phyloP scores from a whole-genome alignment of 2,329 filamentous ascomycete species.

The Tolypocladium tundrense region DNA sequence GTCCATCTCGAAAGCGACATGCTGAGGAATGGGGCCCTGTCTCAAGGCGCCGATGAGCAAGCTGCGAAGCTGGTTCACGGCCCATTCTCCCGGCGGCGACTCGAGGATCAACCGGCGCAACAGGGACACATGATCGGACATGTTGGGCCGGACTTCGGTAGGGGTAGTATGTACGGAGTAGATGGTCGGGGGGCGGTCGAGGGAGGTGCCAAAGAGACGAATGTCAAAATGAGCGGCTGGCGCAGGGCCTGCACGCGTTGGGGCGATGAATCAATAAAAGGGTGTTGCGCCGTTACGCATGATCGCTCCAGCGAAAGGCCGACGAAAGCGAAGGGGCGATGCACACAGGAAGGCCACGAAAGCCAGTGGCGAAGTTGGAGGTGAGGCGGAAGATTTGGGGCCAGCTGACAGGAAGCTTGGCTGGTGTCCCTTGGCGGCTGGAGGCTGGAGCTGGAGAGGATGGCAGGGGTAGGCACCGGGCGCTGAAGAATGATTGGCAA shows the following conservation, averaged over 20 bases:
- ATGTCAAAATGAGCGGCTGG: background rate
- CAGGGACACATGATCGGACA: constrained; percentile 44
- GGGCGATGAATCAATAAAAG: background rate
- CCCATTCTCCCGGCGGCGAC: constrained; percentile 88
- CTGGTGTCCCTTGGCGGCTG: background rate
- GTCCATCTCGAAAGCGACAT: constrained; percentile 99
- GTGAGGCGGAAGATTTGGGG: background rate
- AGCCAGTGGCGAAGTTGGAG: constrained; percentile 11
- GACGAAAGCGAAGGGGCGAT: constrained; percentile 2
- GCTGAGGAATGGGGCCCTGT: constrained; percentile 85
- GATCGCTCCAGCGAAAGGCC: background rate
- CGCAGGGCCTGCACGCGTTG: background rate
- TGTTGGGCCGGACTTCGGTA: constrained; percentile 13
- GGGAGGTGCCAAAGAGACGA: background rate
- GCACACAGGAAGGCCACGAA: constrained; percentile 9
- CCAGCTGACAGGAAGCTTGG: background rate
- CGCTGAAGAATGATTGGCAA: background rate
- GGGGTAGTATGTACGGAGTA: background rate
- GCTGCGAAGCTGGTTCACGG: constrained; percentile 67
- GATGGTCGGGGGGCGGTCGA: background rate
- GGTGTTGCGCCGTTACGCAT: background rate
- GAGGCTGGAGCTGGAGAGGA: background rate
- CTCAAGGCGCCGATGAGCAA: constrained; percentile 78
- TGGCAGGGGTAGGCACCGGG: background rate
- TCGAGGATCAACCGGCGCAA: constrained; percentile 62